Evolutionary conservation across 768 basidiomycete species (phyloP), one percentile per base, ranked within the genome.

Genomic region (Calocera viscosa): DNA sequence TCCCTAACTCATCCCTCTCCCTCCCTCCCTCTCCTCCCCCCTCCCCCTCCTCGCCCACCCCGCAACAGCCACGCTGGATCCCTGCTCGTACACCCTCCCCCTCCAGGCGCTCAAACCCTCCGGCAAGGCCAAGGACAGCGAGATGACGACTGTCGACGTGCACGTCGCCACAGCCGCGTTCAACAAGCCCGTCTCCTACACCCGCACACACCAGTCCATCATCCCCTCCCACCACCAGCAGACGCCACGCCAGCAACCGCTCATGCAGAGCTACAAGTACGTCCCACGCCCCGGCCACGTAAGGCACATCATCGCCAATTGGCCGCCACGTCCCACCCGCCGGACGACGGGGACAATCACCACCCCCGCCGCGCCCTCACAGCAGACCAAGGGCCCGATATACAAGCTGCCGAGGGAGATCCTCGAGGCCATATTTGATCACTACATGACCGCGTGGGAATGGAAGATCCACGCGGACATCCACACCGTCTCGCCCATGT

Each of bases 241-340:
- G 2, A 11, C 14, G 22, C 24, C 53, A 26, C 53, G 53, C 24
- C 53, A 60, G 53, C 53, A 60, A 19, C 53, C 53, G 14, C 5
- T 60, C 26, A 60, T 60, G 53, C 53, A 60, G 53, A 60, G 53
- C 53, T 60, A 60, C 30, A 60, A 60, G 53, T 26, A 60, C 19
- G 19, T 60, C 5, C 53, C 53, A 2, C 53, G 53, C 2, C 53
- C 24, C 14, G 53, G 53, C 26, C 53, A 60, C 30, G 53, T 60
- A 16, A 2, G 53, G 26, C 53, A 60, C 14, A 60, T 60, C 53
- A 26, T 60, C 53, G 53, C 53, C 26, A 60, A 60, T 19, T 60
- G 53, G 53, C 53, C 53, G 22, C 53, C 53, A 22, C 53, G 53
- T 11, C 53, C 53, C 53, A 32, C 30, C 5, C 53, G 53, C 7